Evolutionary conservation across 306 rosid species (phyloP), one percentile per base, ranked within the genome.

Genomic region (Cicer judaicum): DNA sequence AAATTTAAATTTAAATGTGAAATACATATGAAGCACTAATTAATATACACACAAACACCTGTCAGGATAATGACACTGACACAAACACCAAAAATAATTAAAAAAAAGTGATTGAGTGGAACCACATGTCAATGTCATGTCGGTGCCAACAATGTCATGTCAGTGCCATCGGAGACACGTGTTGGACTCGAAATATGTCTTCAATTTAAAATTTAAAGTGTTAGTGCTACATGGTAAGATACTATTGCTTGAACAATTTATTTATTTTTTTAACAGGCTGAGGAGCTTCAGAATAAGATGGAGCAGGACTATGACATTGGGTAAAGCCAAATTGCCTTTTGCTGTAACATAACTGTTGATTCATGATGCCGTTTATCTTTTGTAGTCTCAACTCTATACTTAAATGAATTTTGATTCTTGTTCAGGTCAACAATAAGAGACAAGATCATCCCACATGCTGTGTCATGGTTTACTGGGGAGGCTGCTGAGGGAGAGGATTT

Each of bases 381-480:
- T 66, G 39, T 18, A 19, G 29, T 55, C 18, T 54, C 65, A 13
- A 15, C 14, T 64, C 19, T 29, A 4, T 73, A 19, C 12, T 79
- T 40, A 9, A 29, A 60, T 44, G 15, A 8, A 2, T 34, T 1
- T 12, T 38, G 5, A 55, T 78, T 12, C 76, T 48, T 80, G 40
- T 64, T 29, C 52, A 91, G 97, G 80, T 88, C 89, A 18, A 87
- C 89, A 10, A 83, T 92, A 62, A 86, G 94, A 18, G 98, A 92
- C 56, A 90, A 90, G 78, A 86, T 90, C 55, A 86, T 92, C 40
- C 98, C 96, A 1, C 92, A 89, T 84, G 98, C 92, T 18, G 94
- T 92, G 34, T 89, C 94, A 4, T 92, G 98, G 98, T 92, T 76
- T 73, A 92, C 98, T 0, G 91, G 94, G 52, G 96, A 92, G 83